Evolutionary conservation across 225 moss, liverwort and hornwort genomes (phyloP).

Genomic region (Lunularia cruciata): DNA sequence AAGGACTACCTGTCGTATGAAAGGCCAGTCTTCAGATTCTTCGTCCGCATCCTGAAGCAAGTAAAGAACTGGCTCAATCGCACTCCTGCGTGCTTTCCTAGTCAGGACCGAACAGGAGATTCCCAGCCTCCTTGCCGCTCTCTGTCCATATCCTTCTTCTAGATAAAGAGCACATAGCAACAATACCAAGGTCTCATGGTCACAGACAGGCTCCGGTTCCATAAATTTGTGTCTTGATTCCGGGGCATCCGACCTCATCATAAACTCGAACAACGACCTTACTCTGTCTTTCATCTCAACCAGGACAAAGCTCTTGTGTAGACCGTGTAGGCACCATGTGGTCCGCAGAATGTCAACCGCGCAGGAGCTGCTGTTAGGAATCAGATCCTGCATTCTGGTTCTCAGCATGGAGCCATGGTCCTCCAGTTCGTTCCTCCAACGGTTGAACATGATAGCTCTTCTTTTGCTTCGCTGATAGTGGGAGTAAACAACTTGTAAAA

Average conservation of each 20-base stretch:
- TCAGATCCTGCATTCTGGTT: slow-evolving; percentile 4
- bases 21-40: slow-evolving; percentile 11
- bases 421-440: slow-evolving; percentile 18
- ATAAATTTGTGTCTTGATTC: too few relatives aligned
- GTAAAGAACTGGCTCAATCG: slow-evolving; percentile 7
- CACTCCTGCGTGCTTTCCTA: slow-evolving; percentile 8
- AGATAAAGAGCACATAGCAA: slow-evolving; percentile 10
- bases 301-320: slow-evolving; percentile 8
- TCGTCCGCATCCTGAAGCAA: slow-evolving; percentile 8
- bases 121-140: not conserved
- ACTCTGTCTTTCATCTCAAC: slow-evolving; percentile 14
- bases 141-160: slow-evolving; percentile 7
- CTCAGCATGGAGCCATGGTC: slow-evolving; percentile 12
- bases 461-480: slow-evolving; percentile 11
- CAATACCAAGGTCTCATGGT: slow-evolving; percentile 9
- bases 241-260: slow-evolving; percentile 3
- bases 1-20: slow-evolving; percentile 9
- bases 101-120: not conserved
- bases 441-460: slow-evolving; percentile 6
- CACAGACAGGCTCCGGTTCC: not conserved
- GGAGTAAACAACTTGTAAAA: slow-evolving; percentile 13
- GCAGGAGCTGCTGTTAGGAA: not conserved
- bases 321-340: slow-evolving; percentile 9
- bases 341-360: not conserved
- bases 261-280: not conserved